Conservation (phyloP, 1,284 basidiomycete species). For the Cutaneotrichosporon cutaneum region DNA sequence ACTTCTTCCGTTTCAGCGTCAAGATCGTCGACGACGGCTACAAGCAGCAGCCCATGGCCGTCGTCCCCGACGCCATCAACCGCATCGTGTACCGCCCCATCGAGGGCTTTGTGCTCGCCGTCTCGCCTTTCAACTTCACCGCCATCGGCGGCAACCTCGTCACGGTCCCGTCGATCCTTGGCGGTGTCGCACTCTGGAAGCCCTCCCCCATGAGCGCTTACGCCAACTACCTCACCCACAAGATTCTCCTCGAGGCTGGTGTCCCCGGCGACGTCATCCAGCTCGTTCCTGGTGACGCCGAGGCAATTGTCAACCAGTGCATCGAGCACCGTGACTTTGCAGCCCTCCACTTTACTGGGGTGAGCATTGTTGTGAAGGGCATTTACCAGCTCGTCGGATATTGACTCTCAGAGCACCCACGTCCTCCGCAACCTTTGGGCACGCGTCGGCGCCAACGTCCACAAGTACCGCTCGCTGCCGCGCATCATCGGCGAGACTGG, state of each 20-base stretch:
- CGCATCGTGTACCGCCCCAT: constrained; percentile 86
- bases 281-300: constrained; percentile 78
- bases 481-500: constrained; percentile 65
- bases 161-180: constrained; percentile 73
- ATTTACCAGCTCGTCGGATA: too few relatives aligned
- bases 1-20: constrained; percentile 88
- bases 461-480: constrained; percentile 72
- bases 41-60: constrained; percentile 75
- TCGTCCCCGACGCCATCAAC: constrained; percentile 67
- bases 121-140: constrained; percentile 87
- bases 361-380: too few relatives aligned
- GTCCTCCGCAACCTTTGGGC: constrained; percentile 90
- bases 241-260: constrained; percentile 83
- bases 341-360: constrained; percentile 86
- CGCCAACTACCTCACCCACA: constrained; percentile 81
- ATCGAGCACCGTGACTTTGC: constrained; percentile 72
- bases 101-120: constrained; percentile 90
- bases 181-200: constrained; percentile 90
- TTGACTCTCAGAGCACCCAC: too few relatives aligned
- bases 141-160: constrained; percentile 47
- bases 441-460: constrained; percentile 77
- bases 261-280: constrained; percentile 87
- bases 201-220: constrained; percentile 86
- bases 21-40: constrained; percentile 90
- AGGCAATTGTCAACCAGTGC: constrained; percentile 63